Conservation (phyloP, 495 filamentous ascomycete genomes). For the Penicillium canariense region DNA sequence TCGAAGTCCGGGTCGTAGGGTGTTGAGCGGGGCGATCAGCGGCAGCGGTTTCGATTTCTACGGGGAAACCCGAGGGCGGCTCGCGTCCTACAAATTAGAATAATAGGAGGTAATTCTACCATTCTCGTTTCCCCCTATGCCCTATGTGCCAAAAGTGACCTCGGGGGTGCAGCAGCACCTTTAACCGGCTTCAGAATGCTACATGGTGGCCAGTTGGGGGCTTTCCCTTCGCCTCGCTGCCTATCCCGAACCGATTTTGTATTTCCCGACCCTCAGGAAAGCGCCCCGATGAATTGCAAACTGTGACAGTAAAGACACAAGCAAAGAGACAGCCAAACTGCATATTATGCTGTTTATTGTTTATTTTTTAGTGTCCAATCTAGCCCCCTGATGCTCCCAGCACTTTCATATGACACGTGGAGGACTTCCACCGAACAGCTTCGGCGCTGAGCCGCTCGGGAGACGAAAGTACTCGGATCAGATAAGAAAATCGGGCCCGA, state of each 20-base stretch:
- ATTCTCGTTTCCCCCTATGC: not conserved
- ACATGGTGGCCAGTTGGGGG: not conserved
- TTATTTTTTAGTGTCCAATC: not conserved
- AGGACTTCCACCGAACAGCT: not conserved
- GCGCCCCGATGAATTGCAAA: not conserved
- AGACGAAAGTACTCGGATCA: slow-evolving; percentile 17
- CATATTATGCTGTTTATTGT: not conserved
- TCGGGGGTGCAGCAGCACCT: not conserved
- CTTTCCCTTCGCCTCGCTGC: not conserved
- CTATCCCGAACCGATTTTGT: not conserved
- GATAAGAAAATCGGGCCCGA: slow-evolving; percentile 18
- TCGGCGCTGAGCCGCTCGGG: slow-evolving; percentile 14
- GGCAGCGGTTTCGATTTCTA: not conserved
- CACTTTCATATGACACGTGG: not conserved
- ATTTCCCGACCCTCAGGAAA: not conserved
- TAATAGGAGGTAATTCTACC: not conserved
- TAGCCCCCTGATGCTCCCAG: too few species aligned
- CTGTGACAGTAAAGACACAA: not conserved
- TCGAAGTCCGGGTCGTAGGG: slow-evolving; percentile 11
- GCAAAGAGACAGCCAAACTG: not conserved
- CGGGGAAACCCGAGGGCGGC: not conserved
- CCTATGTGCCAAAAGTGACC: not conserved
- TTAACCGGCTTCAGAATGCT: not conserved
- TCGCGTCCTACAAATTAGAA: not conserved
- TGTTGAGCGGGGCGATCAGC: not conserved